Base-by-base conservation (phyloP, 2,329 filamentous ascomycete species). In the Paecilomyces niveus region DNA sequence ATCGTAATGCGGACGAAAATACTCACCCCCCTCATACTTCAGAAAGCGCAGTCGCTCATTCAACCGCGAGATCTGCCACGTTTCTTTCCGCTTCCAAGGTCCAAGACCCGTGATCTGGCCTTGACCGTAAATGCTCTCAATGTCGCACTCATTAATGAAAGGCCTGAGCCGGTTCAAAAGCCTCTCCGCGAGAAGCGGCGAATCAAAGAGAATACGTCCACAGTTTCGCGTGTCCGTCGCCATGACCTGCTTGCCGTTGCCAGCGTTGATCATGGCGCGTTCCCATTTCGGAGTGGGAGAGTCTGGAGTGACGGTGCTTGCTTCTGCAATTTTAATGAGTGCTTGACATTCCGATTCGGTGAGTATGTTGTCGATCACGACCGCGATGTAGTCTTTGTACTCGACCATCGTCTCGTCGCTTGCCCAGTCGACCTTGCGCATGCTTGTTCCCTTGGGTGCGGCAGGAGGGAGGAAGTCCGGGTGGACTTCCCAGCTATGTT, bases 1-100 rank as follows among this genome's bases (percentile, higher is more conserved):
- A 67, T 93, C 89, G 63, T 82, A 86, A 68, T 93, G 89, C 3
- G 86, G 80, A 60, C 80, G 82, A 66, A 95, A 94, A 68, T 87
- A 93, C 65, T 92, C 85, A 0, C 89, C 89, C 0, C 79, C 74
- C 0, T 80, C 80, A 69, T 94, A 94, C 67, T 84, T 87, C 55
- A 95, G 74, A 65, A 92, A 92, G 29, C 90, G 78, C 81, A 92
- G 81, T 35, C 89, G 76, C 68, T 91, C 83, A 70, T 94, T 94
- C 50, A 90, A 70, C 9, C 86, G 58, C 1, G 68, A 68, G 15
- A 76, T 54, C 21, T 59, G 57, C 54, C 64, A 73, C 0, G 60
- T 73, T 58, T 80, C 78, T 0, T 73, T 70, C 3, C 78, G 70
- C 58, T 71, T 78, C 5, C 63, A 65, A 0, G 78, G 76, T 2